Evolutionary conservation across 139 green algal species (phyloP).

Genomic region (Chlamydomonas sphaeroides): DNA sequence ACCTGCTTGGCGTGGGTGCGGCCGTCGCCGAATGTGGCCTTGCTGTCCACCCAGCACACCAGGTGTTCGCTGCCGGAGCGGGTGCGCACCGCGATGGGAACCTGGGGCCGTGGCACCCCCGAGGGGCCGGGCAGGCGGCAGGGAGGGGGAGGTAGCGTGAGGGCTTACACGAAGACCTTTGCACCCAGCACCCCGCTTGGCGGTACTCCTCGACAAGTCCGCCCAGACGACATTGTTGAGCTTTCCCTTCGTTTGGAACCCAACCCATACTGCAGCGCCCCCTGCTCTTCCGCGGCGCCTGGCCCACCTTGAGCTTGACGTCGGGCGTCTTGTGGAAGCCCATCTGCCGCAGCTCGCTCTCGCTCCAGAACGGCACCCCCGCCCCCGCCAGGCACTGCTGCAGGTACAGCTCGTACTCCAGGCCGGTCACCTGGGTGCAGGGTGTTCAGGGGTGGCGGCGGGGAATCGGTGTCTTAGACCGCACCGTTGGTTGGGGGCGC

Average conservation of each 20-base stretch:
- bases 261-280: too few species aligned
- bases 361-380: conserved; percentile 81
- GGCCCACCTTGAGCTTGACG: conserved; percentile 73
- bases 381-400: conserved; percentile 61
- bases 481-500: too few species aligned
- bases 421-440: conserved; percentile 44
- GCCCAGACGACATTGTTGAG: too few species aligned
- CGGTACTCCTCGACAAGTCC: too few species aligned
- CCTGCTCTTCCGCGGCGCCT: not conserved
- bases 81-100: conserved; percentile 18
- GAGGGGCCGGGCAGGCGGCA: too few species aligned
- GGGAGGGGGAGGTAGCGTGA: too few species aligned
- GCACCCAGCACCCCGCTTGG: too few species aligned
- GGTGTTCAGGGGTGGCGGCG: too few species aligned
- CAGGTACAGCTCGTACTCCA: conserved; percentile 82
- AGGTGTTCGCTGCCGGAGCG: conserved; percentile 47
- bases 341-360: conserved; percentile 75
- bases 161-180: too few species aligned
- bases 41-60: conserved; percentile 95
- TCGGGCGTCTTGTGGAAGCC: conserved; percentile 91
- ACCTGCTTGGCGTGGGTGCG: conserved; percentile 69
- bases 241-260: too few species aligned
- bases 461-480: too few species aligned
- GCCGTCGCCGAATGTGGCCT: conserved; percentile 91
- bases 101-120: not conserved